These are phyloP conservation scores for Colletotrichum agaves DNA, from an alignment of 2,329 filamentous ascomycete genomes.

Conservation along the genomic window DNA sequence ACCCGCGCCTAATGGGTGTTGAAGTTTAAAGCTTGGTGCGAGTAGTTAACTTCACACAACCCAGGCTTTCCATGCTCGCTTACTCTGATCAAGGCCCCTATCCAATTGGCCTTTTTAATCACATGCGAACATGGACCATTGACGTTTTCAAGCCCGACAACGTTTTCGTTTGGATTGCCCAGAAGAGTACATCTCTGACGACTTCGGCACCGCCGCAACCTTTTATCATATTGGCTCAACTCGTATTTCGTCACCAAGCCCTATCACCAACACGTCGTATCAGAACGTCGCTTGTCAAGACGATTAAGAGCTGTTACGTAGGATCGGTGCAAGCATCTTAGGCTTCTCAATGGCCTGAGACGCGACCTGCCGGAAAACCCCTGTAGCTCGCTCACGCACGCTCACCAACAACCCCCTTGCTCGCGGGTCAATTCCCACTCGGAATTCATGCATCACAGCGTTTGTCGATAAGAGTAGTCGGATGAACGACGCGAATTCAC, in stretches of 20 bases:
- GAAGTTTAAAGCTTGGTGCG: too few relatives aligned
- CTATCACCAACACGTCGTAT: neutral
- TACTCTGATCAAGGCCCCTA: too few relatives aligned
- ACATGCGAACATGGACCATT: too few relatives aligned
- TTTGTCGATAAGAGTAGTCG: neutral
- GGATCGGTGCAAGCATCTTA: constrained; percentile 21
- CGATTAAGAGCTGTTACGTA: constrained; percentile 2
- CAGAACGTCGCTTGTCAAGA: neutral
- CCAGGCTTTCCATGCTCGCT: too few relatives aligned
- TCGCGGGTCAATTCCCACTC: constrained; percentile 1
- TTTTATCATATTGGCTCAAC: neutral
- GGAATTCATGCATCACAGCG: constrained; percentile 9
- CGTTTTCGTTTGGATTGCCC: too few relatives aligned
- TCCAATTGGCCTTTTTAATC: too few relatives aligned
- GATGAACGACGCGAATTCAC: neutral
- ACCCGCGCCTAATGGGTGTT: too few relatives aligned
- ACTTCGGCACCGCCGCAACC: too few relatives aligned
- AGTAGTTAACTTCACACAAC: too few relatives aligned
- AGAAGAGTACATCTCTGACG: too few relatives aligned
- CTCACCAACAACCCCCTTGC: neutral
- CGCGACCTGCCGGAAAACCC: constrained; percentile 24
- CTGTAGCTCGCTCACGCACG: constrained; percentile 10
- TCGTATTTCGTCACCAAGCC: neutral
- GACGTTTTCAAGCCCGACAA: too few relatives aligned
- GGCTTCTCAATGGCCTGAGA: constrained; percentile 4